Evolutionary conservation across 2,329 filamentous ascomycete genomes (phyloP).

Genomic region (Lasiodiplodia theobromae): DNA sequence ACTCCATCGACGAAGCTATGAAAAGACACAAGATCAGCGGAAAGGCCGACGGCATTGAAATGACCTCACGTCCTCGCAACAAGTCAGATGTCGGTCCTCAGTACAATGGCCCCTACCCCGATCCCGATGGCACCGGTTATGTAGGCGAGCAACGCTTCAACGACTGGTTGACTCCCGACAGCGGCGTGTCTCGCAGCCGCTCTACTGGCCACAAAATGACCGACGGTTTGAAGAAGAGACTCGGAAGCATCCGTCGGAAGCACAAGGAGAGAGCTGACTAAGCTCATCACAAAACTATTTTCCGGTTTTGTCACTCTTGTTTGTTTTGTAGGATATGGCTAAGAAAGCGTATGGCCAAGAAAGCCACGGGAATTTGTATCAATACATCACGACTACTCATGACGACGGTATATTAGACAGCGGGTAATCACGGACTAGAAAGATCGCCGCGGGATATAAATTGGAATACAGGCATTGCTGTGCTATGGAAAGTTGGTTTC

Average conservation of each 20-base stretch:
- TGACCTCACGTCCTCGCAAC: conserved; percentile 50
- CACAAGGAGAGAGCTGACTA: conserved; percentile 30
- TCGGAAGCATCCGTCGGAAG: conserved; percentile 54
- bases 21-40: conserved; percentile 63
- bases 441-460: background rate
- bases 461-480: background rate
- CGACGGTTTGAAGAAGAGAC: conserved; percentile 54
- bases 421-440: background rate
- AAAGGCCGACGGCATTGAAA: conserved; percentile 52
- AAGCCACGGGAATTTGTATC: conserved; percentile 15
- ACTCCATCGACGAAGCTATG: conserved; percentile 70
- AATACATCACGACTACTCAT: conserved; percentile 11
- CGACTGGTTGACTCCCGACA: conserved; percentile 34
- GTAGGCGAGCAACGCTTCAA: conserved; percentile 36
- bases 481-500: background rate
- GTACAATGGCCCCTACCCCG: conserved; percentile 41
- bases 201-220: conserved; percentile 47
- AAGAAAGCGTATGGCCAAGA: background rate
- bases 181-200: conserved; percentile 42
- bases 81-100: conserved; percentile 46
- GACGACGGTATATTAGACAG: conserved; percentile 11
- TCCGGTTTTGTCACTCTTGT: background rate
- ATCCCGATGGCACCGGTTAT: conserved; percentile 37
- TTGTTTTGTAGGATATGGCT: conserved; percentile 17
- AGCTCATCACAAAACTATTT: background rate